Conservation (phyloP, 2,329 filamentous ascomycete genomes). For the Colletotrichum tabaci region DNA sequence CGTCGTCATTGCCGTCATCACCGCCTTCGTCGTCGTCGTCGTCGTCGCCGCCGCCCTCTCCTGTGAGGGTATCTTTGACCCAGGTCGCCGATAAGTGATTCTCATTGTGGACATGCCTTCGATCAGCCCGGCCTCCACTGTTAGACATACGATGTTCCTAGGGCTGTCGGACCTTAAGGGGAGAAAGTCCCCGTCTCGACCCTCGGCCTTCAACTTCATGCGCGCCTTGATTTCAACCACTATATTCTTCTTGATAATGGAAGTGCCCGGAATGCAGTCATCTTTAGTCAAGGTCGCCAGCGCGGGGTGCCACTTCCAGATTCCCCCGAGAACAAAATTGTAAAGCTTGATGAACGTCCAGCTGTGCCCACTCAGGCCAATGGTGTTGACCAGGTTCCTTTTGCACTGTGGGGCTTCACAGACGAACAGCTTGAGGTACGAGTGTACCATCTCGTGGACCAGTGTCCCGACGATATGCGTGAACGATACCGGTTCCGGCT, state of each 20-base stretch:
- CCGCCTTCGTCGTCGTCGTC: too few species aligned
- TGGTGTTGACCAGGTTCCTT: constrained; percentile 12
- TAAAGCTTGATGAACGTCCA: background rate
- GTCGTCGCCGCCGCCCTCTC: background rate
- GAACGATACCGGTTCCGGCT: background rate
- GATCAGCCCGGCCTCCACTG: background rate
- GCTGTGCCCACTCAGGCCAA: constrained; percentile 24
- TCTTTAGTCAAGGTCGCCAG: background rate
- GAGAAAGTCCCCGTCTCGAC: background rate
- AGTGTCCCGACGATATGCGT: constrained; percentile 10
- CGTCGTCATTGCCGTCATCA: too few species aligned
- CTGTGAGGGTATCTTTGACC: background rate
- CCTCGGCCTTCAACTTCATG: background rate
- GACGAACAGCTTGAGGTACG: constrained; percentile 17
- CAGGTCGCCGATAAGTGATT: background rate
- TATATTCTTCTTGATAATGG: background rate
- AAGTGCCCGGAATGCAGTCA: background rate
- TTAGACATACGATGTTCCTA: background rate
- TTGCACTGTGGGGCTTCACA: constrained; percentile 11
- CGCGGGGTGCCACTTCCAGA: constrained; percentile 18
- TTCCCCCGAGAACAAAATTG: background rate
- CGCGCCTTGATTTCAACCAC: background rate
- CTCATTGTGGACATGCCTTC: background rate
- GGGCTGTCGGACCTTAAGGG: background rate
- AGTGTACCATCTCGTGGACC: constrained; percentile 41